phyloP scores from a whole-genome alignment of 768 basidiomycete species.

The Tricholoma sp. region DNA sequence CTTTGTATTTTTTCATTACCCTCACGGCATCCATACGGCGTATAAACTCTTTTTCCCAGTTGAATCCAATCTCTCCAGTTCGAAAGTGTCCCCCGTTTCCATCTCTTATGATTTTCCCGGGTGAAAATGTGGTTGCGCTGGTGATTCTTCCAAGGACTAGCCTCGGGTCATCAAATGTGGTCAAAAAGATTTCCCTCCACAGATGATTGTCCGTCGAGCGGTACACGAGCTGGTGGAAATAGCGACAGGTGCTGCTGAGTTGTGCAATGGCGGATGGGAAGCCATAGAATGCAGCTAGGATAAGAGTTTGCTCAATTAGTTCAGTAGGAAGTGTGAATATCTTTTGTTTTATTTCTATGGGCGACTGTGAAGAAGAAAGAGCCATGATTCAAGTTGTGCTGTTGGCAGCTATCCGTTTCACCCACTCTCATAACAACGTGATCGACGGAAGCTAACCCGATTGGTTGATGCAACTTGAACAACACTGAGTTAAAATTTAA shows the following conservation, averaged over 20 bases:
- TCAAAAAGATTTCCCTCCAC: slow-evolving; percentile 46
- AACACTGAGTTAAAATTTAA: too few relatives aligned
- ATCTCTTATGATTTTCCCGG: slow-evolving; percentile 1
- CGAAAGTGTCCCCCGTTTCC: neutral
- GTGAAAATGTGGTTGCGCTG: neutral
- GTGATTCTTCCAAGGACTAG: slow-evolving; percentile 11
- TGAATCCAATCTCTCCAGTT: slow-evolving; percentile 3
- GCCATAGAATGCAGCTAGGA: slow-evolving; percentile 9
- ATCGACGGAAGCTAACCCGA: too few relatives aligned
- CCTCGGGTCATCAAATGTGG: slow-evolving; percentile 47
- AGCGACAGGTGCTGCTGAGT: slow-evolving; percentile 11
- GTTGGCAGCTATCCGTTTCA: too few relatives aligned
- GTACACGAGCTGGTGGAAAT: slow-evolving; percentile 13
- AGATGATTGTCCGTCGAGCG: slow-evolving; percentile 20
- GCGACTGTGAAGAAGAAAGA: neutral
- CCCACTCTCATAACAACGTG: too few relatives aligned
- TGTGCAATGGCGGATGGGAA: slow-evolving; percentile 13
- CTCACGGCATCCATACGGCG: slow-evolving; percentile 12
- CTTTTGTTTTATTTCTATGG: neutral
- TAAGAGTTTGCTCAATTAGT: slow-evolving; percentile 14
- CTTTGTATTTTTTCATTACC: slow-evolving; percentile 5
- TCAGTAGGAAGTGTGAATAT: slow-evolving; percentile 15
- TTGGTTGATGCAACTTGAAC: too few relatives aligned
- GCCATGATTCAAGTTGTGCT: neutral
- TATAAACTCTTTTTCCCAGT: slow-evolving; percentile 19